Evolutionary conservation across 495 filamentous ascomycete genomes (phyloP), one percentile per base, ranked within the genome.

Genomic region (Penicillium lagena): DNA sequence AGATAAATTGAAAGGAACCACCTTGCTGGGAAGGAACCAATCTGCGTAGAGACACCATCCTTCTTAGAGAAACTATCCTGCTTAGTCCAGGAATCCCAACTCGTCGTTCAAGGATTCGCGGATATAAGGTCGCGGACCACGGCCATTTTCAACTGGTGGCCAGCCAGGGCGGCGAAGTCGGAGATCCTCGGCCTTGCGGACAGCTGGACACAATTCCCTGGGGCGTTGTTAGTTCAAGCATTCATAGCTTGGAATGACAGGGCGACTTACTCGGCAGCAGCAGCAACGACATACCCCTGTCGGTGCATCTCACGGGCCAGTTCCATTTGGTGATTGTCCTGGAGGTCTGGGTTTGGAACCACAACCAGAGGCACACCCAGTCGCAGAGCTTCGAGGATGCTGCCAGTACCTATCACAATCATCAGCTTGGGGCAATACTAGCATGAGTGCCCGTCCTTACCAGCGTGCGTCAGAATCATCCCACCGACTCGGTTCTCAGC

Each of bases 271-370:
- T 79, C 70, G 27, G 87, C 63, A 38, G 68, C 62, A 11, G 85
- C 84, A 46, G 82, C 73, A 35, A 90, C 58, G 2, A 85, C 78
- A 62, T 87, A 89, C 17, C 82, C 82, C 47, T 86, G 76, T 7
- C 63, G 56, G 35, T 82, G 78, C 40, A 95, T 67, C 54, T 83
- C 82, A 37, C 78, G 69, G 1, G 90, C 90, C 9, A 97, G 73
- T 59, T 98, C 90, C 31, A 79, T 76, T 62, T 98, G 93, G 56
- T 98, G 93, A 52, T 96, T 95, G 52, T 89, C 87, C 55, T 95
- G 80, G 5, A 98, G 76, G 2, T 71, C 67, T 7, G 78, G 67
- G 62, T 98, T 98, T 7, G 90, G 88, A 15, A 98, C 90, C 4
- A 94, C 87, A 37, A 97, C 78, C 28, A 95, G 60, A 6, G 83